Conservation (phyloP, 805 yeast species). For the Pichia nanzhaoensis region DNA sequence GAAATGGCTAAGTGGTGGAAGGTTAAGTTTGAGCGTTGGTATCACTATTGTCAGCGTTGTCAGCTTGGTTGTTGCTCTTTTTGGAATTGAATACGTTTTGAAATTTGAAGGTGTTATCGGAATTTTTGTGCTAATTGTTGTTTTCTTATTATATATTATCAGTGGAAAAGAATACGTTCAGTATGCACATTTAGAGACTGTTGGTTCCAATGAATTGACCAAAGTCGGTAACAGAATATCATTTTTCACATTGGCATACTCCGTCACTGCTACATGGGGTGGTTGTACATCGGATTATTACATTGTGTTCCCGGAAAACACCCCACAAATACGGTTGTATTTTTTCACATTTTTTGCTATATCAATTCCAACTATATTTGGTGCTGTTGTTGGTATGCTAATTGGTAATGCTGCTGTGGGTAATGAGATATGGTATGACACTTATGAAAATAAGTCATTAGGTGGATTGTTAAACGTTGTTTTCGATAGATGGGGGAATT, state of each 20-base stretch:
- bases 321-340: constrained; percentile 50
- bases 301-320: constrained; percentile 68
- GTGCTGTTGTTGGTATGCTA: constrained; percentile 67
- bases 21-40: constrained; percentile 66
- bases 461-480: constrained; percentile 70
- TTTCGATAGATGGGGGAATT: constrained; percentile 64
- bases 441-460: constrained; percentile 54
- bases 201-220: constrained; percentile 33
- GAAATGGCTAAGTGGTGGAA: constrained; percentile 55
- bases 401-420: constrained; percentile 59
- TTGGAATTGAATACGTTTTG: constrained; percentile 70
- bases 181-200: constrained; percentile 33
- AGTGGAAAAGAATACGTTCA: constrained; percentile 37
- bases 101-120: constrained; percentile 63
- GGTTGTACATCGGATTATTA: constrained; percentile 81
- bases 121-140: constrained; percentile 61
- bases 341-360: constrained; percentile 59
- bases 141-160: constrained; percentile 59
- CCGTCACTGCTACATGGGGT: constrained; percentile 87
- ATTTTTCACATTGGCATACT: constrained; percentile 65
- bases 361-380: constrained; percentile 65
- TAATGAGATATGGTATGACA: constrained; percentile 48
- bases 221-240: constrained; percentile 64
- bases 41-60: constrained; percentile 61
- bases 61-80: constrained; percentile 61